Conservation (phyloP, 2,329 filamentous ascomycete genomes). For the Claviceps quebecensis region DNA sequence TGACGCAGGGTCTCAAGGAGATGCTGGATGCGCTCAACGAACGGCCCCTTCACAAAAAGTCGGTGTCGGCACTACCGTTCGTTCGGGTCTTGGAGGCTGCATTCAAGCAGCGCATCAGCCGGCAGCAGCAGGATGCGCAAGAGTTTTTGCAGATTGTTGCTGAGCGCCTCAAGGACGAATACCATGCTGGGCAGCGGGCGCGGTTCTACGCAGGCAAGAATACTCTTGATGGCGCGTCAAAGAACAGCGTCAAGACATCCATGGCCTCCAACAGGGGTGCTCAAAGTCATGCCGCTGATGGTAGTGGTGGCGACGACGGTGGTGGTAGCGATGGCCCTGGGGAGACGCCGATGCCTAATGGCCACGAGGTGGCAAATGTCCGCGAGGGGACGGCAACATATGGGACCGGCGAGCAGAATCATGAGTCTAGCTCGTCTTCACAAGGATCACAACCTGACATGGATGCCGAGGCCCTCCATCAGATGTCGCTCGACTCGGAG, state of each 20-base stretch:
- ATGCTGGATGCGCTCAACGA: slow-evolving; percentile 89
- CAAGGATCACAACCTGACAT: neutral
- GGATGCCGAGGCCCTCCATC: neutral
- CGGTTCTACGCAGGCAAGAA: slow-evolving; percentile 39
- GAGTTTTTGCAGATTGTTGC: slow-evolving; percentile 92
- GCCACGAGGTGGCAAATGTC: neutral
- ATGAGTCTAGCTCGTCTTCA: neutral
- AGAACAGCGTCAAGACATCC: neutral
- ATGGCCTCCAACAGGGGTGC: neutral
- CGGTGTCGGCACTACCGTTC: slow-evolving; percentile 76
- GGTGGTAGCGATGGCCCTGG: slow-evolving; percentile 9
- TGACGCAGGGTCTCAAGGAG: slow-evolving; percentile 79
- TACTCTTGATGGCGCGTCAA: slow-evolving; percentile 9
- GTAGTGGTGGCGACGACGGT: slow-evolving; percentile 11
- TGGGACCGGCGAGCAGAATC: neutral
- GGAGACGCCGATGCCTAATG: neutral
- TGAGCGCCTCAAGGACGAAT: slow-evolving; percentile 86
- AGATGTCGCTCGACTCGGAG: slow-evolving; percentile 31
- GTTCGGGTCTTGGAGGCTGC: slow-evolving; percentile 71
- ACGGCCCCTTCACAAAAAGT: slow-evolving; percentile 84
- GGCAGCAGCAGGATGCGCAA: slow-evolving; percentile 94
- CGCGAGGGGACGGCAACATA: neutral
- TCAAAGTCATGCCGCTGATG: slow-evolving; percentile 9
- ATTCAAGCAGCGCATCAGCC: slow-evolving; percentile 79
- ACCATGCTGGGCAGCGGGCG: slow-evolving; percentile 69